Base-by-base conservation (phyloP, 2,329 filamentous ascomycete species). In the Fulvia fulva region DNA sequence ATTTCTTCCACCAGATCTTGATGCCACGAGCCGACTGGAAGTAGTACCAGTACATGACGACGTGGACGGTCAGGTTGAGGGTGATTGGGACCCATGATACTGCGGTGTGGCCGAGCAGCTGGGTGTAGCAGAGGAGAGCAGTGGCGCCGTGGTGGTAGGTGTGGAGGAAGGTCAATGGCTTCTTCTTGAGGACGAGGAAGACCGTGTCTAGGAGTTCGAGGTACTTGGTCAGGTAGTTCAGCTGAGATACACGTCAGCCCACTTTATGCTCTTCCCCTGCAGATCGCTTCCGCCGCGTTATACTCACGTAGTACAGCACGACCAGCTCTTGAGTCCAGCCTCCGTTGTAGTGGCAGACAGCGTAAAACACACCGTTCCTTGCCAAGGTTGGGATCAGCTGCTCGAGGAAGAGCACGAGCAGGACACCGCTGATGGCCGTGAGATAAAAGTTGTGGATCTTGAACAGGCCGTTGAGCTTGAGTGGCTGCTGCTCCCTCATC, bases 11-110 rank as follows among this genome's bases (percentile, higher is more conserved):
- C 92, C 92, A 97, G 78, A 97, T 94, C 71, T 87, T 88, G 76
- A 97, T 86, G 68, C 94, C 94, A 68, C 93, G 91, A 56, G 93
- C 92, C 73, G 90, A 93, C 83, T 97, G 93, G 87, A 97, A 97
- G 85, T 97, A 97, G 87, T 97, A 97, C 92, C 92, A 97, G 87
- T 97, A 97, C 93, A 97, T 97, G 74, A 97, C 89, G 59, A 97
- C 93, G 79, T 97, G 93, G 56, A 97, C 93, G 64, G 85, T 86
- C 72, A 97, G 80, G 83, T 97, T 97, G 69, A 97, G 85, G 55
- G 86, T 88, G 74, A 97, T 97, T 63, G 88, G 87, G 56, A 96
- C 90, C 93, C 93, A 97, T 61, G 92, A 96, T 57, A 97, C 93
- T 45, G 93, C 84, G 47, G 93, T 97, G 72, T 90, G 85, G 67